These are phyloP conservation scores for Trichoderma reesei DNA, from an alignment of 495 filamentous ascomycete species.

Conservation along the genomic window DNA sequence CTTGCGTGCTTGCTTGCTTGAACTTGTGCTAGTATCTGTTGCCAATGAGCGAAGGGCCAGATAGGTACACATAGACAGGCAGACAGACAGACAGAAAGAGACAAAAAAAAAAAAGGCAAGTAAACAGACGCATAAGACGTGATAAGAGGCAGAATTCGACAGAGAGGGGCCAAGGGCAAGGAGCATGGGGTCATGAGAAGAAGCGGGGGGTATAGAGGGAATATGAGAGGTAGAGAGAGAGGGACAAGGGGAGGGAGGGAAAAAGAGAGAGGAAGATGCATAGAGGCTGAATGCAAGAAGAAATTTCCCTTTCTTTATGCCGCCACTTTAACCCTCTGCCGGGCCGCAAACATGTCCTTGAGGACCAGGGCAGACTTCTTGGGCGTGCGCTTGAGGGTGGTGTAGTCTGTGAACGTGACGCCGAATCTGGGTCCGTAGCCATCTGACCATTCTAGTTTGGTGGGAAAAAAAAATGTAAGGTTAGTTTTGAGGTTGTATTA, in stretches of 20 bases:
- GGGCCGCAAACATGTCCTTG: conserved; percentile 9
- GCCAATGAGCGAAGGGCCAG: no score
- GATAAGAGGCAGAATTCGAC: not conserved
- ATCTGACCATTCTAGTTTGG: conserved; percentile 17
- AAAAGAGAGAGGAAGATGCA: not conserved
- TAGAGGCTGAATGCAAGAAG: not conserved
- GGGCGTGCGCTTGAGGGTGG: conserved; percentile 21
- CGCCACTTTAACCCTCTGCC: not conserved
- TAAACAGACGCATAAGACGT: not conserved
- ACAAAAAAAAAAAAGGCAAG: not conserved
- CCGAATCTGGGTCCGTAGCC: conserved; percentile 16
- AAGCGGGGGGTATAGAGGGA: not conserved
- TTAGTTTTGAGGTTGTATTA: not conserved
- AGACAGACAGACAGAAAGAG: no score
- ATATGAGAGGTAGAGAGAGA: not conserved
- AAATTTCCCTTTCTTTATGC: not conserved
- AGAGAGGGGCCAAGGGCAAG: no score
- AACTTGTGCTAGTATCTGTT: no score
- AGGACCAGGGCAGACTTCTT: conserved; percentile 25
- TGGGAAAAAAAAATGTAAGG: not conserved
- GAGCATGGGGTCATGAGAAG: no score
- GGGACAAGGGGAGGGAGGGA: not conserved
- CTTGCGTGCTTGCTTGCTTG: no score
- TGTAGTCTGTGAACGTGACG: conserved; percentile 7
- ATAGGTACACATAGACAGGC: no score